A percentile compares a stretch with the other conserved stretches of the same genome.
Conservation (phyloP, 108 stramenopile genomes). For the Parmales sp. region DNA sequence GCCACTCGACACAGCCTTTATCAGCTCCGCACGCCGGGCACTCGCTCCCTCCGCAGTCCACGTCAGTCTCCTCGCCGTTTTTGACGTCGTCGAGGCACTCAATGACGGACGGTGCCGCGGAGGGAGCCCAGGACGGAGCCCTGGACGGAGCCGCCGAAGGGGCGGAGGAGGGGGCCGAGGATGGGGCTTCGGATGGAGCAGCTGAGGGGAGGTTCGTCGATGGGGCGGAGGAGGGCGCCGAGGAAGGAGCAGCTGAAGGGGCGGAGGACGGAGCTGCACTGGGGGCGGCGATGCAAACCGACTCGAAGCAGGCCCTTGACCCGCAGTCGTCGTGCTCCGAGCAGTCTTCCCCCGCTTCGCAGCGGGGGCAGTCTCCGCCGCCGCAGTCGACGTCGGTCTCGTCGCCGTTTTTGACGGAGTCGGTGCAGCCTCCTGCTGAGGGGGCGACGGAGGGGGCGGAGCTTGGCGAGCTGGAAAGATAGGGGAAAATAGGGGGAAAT, state of each 20-base stretch:
- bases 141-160: too few relatives aligned
- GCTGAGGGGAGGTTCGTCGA: too few relatives aligned
- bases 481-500: too few relatives aligned
- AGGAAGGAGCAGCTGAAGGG: background rate
- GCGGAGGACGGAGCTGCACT: background rate
- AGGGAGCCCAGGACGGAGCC: background rate
- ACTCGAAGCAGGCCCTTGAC: background rate
- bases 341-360: background rate
- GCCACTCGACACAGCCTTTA: background rate
- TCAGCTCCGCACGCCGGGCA: background rate
- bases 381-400: constrained; percentile 15
- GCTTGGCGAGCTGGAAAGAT: background rate
- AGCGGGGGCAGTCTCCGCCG: background rate
- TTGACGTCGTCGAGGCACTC: background rate
- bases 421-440: background rate
- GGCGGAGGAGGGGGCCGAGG: too few relatives aligned
- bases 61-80: constrained; percentile 5
- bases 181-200: too few relatives aligned
- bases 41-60: constrained; percentile 5
- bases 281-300: background rate
- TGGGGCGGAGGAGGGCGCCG: background rate
- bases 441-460: background rate
- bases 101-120: background rate
- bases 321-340: background rate
- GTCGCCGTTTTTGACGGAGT: background rate